A percentile compares a stretch with the other conserved stretches of the same genome.
Evolutionary conservation across 345 rosid species (phyloP).

Genomic region (Populus nigra): DNA sequence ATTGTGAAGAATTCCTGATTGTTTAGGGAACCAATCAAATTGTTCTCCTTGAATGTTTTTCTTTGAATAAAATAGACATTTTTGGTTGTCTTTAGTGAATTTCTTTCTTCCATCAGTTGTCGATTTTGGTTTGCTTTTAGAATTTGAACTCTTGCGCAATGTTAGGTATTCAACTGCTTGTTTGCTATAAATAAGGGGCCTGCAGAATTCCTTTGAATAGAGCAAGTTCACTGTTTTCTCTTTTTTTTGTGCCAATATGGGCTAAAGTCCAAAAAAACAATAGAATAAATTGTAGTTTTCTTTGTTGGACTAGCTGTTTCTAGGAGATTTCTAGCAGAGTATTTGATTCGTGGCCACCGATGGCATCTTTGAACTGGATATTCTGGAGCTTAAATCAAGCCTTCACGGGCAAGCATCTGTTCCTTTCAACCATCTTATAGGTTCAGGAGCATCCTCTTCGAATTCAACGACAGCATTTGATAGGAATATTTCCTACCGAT

Average conservation of each 20-base stretch:
- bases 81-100: neutral
- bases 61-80: neutral
- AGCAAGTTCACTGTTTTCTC: too few relatives aligned
- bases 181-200: neutral
- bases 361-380: neutral
- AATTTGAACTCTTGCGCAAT: neutral
- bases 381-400: neutral
- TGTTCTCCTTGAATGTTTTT: neutral
- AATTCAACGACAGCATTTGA: neutral
- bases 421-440: neutral
- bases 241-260: too few relatives aligned
- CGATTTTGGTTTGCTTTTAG: neutral
- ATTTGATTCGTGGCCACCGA: neutral
- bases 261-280: too few relatives aligned
- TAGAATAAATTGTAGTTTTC: neutral
- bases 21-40: conserved; percentile 3
- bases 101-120: neutral
- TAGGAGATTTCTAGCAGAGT: neutral
- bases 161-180: neutral
- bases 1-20: neutral
- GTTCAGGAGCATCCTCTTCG: neutral
- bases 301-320: neutral
- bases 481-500: neutral
- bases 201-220: neutral
- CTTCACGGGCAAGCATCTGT: neutral